These are phyloP conservation scores for Leccinum arenicola DNA, from an alignment of 768 basidiomycete genomes.

Conservation along the genomic window DNA sequence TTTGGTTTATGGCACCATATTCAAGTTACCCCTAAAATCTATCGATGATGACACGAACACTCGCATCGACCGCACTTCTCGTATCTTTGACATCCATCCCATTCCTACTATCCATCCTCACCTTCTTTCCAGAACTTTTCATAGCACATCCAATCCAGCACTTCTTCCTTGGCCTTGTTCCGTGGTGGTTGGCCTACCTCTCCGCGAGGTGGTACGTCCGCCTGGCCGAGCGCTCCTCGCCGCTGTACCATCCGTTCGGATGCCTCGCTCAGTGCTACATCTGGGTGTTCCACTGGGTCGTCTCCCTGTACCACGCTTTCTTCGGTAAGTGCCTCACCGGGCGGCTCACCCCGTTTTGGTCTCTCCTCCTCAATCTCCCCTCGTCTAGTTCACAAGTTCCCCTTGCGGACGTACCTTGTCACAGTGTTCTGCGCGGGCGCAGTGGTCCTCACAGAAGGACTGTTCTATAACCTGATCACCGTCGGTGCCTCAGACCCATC, in stretches of 20 bases:
- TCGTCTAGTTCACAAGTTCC: conserved; percentile 14
- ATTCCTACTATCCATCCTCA: conserved; percentile 16
- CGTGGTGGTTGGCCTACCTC: conserved; percentile 21
- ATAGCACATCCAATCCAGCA: conserved; percentile 8
- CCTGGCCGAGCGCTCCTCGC: conserved; percentile 18
- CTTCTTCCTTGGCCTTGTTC: conserved; percentile 23
- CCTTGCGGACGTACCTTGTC: conserved; percentile 13
- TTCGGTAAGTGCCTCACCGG: conserved; percentile 12
- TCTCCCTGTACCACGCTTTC: conserved; percentile 17
- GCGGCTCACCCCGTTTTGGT: not conserved
- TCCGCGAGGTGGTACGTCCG: conserved; percentile 22
- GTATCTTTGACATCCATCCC: conserved; percentile 13
- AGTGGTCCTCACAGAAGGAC: conserved; percentile 14
- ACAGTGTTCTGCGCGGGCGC: conserved; percentile 19
- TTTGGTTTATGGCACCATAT: not conserved
- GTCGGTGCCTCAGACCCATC: conserved; percentile 5
- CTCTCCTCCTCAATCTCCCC: not conserved
- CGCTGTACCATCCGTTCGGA: conserved; percentile 23
- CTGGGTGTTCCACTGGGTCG: conserved; percentile 26
- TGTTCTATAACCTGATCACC: conserved; percentile 21
- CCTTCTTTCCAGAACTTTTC: conserved; percentile 11
- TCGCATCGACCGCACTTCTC: conserved; percentile 11
- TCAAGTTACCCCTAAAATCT: conserved; percentile 6
- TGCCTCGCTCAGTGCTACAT: conserved; percentile 24
- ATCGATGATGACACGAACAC: conserved; percentile 7